A percentile compares a stretch with the other conserved stretches of the same genome.
Evolutionary conservation across 176 grass and related monocot genomes (phyloP).

Genomic region (Triticum timopheevii): DNA sequence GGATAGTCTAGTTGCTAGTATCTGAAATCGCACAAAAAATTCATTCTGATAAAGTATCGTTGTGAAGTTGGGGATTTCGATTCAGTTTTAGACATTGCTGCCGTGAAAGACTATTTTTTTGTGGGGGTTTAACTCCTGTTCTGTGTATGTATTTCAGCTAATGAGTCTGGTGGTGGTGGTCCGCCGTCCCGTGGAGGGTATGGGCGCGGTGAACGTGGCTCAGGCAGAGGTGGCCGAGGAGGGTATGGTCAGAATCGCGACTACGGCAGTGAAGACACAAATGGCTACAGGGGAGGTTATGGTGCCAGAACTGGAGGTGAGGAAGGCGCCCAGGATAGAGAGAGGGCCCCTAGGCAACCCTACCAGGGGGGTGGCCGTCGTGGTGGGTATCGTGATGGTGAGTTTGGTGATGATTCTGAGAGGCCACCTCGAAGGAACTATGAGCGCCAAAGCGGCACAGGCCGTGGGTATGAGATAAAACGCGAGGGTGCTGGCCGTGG

Average conservation of each 20-base stretch:
- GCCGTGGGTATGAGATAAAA: conserved; percentile 74
- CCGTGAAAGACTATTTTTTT: not conserved
- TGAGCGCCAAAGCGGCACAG: conserved; percentile 82
- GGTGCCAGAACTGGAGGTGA: conserved; percentile 52
- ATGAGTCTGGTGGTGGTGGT: conserved; percentile 35
- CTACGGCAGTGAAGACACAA: conserved; percentile 45
- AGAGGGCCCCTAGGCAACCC: conserved; percentile 44
- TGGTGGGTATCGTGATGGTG: conserved; percentile 55
- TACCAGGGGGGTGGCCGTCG: conserved; percentile 54
- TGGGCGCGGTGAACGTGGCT: conserved; percentile 51
- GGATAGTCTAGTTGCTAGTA: not conserved
- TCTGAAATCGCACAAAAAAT: not conserved
- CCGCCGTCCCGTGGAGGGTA: conserved; percentile 50
- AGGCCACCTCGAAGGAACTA: conserved; percentile 60
- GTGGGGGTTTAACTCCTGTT: not conserved
- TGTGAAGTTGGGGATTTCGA: not conserved
- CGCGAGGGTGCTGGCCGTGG: conserved; percentile 76
- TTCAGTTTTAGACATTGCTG: not conserved
- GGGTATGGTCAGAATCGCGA: conserved; percentile 52
- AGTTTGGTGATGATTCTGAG: conserved; percentile 55
- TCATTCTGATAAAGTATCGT: no score
- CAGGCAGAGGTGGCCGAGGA: conserved; percentile 58
- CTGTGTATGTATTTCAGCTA: conserved; percentile 39
- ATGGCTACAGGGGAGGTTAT: conserved; percentile 62
- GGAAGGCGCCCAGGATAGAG: conserved; percentile 45